Evolutionary conservation across 2,329 filamentous ascomycete species (phyloP).

Genomic region (Ophiostoma novo-ulmi): DNA sequence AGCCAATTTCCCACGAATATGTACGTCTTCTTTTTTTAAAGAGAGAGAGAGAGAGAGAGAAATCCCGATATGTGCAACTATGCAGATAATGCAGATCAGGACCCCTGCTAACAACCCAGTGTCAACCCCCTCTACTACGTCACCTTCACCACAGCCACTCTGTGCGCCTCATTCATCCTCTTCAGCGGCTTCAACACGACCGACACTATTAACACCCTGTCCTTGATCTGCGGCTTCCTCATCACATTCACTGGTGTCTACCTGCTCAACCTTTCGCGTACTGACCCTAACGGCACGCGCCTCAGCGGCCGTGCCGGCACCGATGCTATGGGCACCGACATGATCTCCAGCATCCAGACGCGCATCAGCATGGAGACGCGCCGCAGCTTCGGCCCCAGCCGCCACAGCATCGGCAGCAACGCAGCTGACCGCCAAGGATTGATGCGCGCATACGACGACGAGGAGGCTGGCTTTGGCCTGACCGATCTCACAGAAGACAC

Average conservation of each 20-base stretch:
- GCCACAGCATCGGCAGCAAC: conserved; percentile 60
- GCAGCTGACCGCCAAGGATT: conserved; percentile 71
- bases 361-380: conserved; percentile 88
- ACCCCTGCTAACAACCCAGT: conserved; percentile 45
- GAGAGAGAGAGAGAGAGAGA: too few species aligned
- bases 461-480: conserved; percentile 70
- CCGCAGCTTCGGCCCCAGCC: conserved; percentile 55
- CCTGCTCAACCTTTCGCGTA: conserved; percentile 88
- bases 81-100: background rate
- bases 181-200: conserved; percentile 96
- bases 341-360: conserved; percentile 82
- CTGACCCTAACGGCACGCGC: conserved; percentile 75
- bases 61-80: background rate
- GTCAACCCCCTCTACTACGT: conserved; percentile 97
- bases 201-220: conserved; percentile 85
- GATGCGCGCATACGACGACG: conserved; percentile 85
- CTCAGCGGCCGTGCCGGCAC: conserved; percentile 54
- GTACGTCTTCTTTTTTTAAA: conserved; percentile 48
- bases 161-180: conserved; percentile 91
- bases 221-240: conserved; percentile 85
- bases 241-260: conserved; percentile 95
- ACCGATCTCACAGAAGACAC: conserved; percentile 74
- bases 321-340: conserved; percentile 85
- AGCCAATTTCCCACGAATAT: conserved; percentile 97
- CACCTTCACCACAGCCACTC: conserved; percentile 90